Evolutionary conservation across 768 basidiomycete species (phyloP), one percentile per base, ranked within the genome.

Genomic region (Suillus spraguei): DNA sequence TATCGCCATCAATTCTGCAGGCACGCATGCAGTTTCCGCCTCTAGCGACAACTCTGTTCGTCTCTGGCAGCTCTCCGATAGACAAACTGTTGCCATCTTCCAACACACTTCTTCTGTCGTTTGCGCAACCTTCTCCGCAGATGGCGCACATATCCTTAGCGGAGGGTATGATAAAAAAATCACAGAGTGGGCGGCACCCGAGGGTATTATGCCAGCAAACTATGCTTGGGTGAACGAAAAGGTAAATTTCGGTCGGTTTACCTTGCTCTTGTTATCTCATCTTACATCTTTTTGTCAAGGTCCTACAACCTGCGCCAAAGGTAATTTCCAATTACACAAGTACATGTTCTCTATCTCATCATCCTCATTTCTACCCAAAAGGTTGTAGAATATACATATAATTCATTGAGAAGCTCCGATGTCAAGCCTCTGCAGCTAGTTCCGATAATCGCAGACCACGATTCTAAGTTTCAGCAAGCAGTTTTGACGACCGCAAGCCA

Each of bases 81-180:
- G 22, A 46, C n/a, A 13, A 3, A 46, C 44, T 13, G 11, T 46
- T 11, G 44, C 44, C 5, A 46, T 46, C n/a, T 46, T 46, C 44
- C 44, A 46, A 11, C 44, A 46, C 44, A 46, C n/a, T 46, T 46
- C 44, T 46, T 46, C 44, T n/a, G 44, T 46, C n/a, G n/a, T 46
- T n/a, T 46, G 44, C n/a, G 44, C 44, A 46, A n/a, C 44, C 11
- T 46, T 46, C 44, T 46, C 44, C n/a, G 44, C 44, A 4, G n/a
- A 46, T 22, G 44, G 44, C n/a, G 8, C 44, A 5, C 44, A n/a
- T 11, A 22, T 46, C n/a, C 44, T 46, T 22, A 46, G n/a, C 5
- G 44, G n/a, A 22, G 44, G 44, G 5, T 46, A 46, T 46, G n/a
- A 46, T 22, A 46, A 46, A n/a, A 46, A 13, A 46, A 4, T 46